Base-by-base conservation (phyloP, 106 monocot species). In the Dioscorea zingiberensis region DNA sequence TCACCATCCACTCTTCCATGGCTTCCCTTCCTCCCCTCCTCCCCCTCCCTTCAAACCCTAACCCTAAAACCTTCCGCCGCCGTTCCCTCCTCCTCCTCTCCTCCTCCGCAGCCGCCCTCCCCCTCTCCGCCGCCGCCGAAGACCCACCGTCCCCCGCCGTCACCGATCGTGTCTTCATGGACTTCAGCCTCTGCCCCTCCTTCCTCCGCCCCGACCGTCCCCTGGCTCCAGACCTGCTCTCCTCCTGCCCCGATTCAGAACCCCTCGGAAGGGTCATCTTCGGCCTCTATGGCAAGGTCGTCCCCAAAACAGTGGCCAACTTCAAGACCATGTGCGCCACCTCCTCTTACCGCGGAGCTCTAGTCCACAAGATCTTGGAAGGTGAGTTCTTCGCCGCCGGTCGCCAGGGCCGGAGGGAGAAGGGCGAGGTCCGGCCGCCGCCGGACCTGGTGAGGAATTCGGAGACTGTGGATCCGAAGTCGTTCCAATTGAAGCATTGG, bases 361-460 rank as follows among this genome's bases (percentile, higher is more conserved):
- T 83, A 11, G 68, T 94, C 63, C 90, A 94, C 70, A 94, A 90
- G 79, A 49, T 90, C 54, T 67, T 94, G 9, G 77, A 71, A 25
- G 95, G 95, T 11, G 81, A 88, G 58, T 97, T 88, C 78, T 91
- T 97, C 60, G 73, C 78, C 32, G 85, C 83, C 2, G 95, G 95
- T 32, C 54, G 82, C 25, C 94, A 94, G 65, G 94, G 94, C 44
- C 72, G 81, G 53, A 68, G 71, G 67, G 86, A 86, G 24, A 85
- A 79, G 70, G 95, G 91, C 16, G 88, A 82, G 83, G 74, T 91
- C 21, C 69, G 64, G 48, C 77, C 74, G 14, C 88, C 88, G 21
- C 56, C 61, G 21, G 79, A 79, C 26, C 71, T 92, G 13, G 60
- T 30, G 29, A 77, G 73, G 65, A 97, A 92, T 71, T 57, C 24